phyloP scores from a whole-genome alignment of 169 alveolate genomes.

The Plasmodium sp. region DNA sequence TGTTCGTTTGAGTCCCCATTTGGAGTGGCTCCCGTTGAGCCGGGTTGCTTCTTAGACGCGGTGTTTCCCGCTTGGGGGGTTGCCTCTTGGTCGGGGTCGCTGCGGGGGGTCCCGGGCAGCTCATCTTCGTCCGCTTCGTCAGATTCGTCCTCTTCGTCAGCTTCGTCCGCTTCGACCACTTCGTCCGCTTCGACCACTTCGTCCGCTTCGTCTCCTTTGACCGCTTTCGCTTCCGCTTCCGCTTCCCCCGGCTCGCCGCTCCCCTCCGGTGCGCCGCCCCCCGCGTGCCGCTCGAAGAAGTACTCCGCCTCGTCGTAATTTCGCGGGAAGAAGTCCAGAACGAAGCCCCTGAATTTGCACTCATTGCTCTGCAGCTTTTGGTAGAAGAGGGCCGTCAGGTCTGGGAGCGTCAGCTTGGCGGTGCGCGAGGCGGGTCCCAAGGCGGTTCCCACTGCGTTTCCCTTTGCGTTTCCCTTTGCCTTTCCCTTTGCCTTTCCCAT shows the following conservation, averaged over 20 bases:
- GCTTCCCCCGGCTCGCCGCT: not conserved
- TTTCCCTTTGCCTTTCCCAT: not conserved
- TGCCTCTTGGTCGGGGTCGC: not conserved
- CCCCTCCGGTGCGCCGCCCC: not conserved
- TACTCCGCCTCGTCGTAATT: slow-evolving; percentile 52
- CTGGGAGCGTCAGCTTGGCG: slow-evolving; percentile 3
- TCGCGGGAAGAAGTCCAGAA: slow-evolving; percentile 49
- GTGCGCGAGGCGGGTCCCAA: too few relatives aligned
- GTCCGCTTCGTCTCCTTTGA: not conserved
- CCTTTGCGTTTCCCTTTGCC: not conserved
- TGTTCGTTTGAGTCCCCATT: not conserved
- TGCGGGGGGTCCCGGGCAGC: not conserved
- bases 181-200: not conserved
- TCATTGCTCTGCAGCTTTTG: slow-evolving; percentile 30
- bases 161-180: not conserved
- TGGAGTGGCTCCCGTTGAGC: not conserved
- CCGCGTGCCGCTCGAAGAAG: slow-evolving; percentile 10
- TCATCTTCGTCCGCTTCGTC: not conserved
- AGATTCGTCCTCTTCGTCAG: not conserved
- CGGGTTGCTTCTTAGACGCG: not conserved
- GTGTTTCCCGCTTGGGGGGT: not conserved
- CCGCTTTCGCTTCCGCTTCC: not conserved
- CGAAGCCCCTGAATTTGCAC: slow-evolving; percentile 58
- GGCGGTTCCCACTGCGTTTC: not conserved
- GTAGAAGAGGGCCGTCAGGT: slow-evolving; percentile 13